These are phyloP conservation scores for Pleurotus platypus DNA, from an alignment of 768 basidiomycete species.

Conservation along the genomic window DNA sequence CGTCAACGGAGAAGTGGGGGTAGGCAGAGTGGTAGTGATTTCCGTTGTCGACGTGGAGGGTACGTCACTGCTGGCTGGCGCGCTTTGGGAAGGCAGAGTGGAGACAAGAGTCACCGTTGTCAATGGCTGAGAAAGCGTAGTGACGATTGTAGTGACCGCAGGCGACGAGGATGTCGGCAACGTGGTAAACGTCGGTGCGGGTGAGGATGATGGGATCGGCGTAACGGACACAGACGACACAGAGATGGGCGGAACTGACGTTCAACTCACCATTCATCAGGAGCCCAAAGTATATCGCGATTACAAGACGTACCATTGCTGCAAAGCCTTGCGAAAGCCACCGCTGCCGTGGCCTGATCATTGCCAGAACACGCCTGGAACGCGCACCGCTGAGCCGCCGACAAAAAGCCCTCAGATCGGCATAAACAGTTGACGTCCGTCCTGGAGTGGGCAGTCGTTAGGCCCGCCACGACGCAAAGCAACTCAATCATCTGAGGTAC, in stretches of 20 bases:
- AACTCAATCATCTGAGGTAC: not conserved
- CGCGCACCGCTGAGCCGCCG: not conserved
- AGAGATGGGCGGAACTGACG: not conserved
- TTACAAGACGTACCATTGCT: not conserved
- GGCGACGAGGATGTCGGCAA: not conserved
- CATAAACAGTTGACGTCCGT: not conserved
- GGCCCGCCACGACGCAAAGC: no score
- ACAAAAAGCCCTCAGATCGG: not conserved
- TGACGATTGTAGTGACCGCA: not conserved
- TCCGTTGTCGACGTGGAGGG: no score
- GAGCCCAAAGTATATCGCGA: not conserved
- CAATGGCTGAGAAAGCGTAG: not conserved
- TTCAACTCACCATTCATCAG: not conserved
- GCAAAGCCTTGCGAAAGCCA: constrained; percentile 4
- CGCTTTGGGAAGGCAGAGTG: no score
- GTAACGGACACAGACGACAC: not conserved
- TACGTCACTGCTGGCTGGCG: no score
- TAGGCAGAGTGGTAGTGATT: no score
- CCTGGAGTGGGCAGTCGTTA: not conserved
- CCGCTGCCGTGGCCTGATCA: not conserved
- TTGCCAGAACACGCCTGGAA: not conserved
- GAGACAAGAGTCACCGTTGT: not conserved
- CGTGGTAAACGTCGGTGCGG: not conserved
- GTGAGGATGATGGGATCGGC: not conserved
- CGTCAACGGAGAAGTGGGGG: no score